phyloP scores from a whole-genome alignment of 768 basidiomycete genomes.

The Rhodotorula graminis region DNA sequence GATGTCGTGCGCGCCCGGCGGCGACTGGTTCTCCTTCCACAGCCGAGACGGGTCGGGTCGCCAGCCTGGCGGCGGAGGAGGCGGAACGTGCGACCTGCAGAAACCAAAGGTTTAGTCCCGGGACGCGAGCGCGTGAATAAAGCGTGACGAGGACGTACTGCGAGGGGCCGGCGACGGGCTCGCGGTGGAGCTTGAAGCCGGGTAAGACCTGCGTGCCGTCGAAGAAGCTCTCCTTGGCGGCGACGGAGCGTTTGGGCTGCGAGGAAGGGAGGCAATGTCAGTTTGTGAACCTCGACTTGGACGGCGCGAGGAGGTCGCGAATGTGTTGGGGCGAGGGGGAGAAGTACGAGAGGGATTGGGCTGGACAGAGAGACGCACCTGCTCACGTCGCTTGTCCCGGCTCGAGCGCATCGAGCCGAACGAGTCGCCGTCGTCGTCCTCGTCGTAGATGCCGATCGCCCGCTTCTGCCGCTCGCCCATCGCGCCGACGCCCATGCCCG shows the following conservation, averaged over 20 bases:
- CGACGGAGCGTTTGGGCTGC: neutral
- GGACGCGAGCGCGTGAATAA: neutral
- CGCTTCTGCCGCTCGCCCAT: slow-evolving; percentile 54
- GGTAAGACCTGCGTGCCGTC: slow-evolving; percentile 69
- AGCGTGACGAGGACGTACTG: slow-evolving; percentile 46
- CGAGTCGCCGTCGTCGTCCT: slow-evolving; percentile 58
- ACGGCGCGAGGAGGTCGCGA: too few species aligned
- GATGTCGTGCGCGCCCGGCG: neutral
- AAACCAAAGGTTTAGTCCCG: neutral
- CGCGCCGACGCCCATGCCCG: slow-evolving; percentile 53
- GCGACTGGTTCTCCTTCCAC: slow-evolving; percentile 53
- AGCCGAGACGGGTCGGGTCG: slow-evolving; percentile 73
- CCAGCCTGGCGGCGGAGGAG: slow-evolving; percentile 79
- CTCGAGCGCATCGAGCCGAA: slow-evolving; percentile 20
- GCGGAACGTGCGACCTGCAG: slow-evolving; percentile 49
- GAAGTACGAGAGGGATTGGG: too few species aligned
- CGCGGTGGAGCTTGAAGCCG: slow-evolving; percentile 67
- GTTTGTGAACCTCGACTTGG: neutral
- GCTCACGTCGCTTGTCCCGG: slow-evolving; percentile 38
- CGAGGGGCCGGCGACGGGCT: slow-evolving; percentile 49
- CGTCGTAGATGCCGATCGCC: slow-evolving; percentile 56
- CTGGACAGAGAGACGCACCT: slow-evolving; percentile 1
- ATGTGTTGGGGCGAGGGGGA: too few species aligned
- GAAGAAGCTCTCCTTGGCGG: slow-evolving; percentile 52
- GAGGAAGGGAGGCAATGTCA: neutral